These are phyloP conservation scores for Curvularia verruculosa DNA, from an alignment of 2,329 filamentous ascomycete genomes.

Conservation along the genomic window DNA sequence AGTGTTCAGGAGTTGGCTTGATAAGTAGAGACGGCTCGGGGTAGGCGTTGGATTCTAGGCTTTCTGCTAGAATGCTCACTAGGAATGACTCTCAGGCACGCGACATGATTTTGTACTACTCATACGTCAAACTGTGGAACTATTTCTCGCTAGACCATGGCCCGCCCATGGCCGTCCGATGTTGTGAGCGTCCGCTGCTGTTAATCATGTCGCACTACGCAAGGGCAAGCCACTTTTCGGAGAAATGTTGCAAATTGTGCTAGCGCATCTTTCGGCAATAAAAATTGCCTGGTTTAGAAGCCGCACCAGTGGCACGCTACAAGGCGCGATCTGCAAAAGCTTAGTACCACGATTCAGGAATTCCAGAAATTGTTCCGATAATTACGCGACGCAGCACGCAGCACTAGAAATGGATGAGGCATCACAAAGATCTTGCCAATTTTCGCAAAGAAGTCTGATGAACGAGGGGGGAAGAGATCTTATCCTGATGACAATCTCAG, in stretches of 20 bases:
- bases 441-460: neutral
- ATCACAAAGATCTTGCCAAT: neutral
- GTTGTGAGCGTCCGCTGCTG: neutral
- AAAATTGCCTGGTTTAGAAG: neutral
- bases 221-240: neutral
- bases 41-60: neutral
- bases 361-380: neutral
- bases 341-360: neutral
- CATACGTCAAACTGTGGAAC: neutral
- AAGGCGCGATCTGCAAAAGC: neutral
- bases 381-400: neutral
- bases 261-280: slow-evolving; percentile 1
- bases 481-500: neutral
- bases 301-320: neutral
- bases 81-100: neutral
- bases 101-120: neutral
- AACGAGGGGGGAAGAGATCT: neutral
- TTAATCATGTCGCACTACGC: neutral
- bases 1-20: neutral
- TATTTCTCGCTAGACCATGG: neutral
- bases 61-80: neutral
- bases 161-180: neutral
- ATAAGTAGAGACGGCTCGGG: neutral
- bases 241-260: neutral
- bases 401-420: neutral